Evolutionary conservation across 495 filamentous ascomycete genomes (phyloP), one percentile per base, ranked within the genome.

Genomic region (Talaromyces wortmannii): DNA sequence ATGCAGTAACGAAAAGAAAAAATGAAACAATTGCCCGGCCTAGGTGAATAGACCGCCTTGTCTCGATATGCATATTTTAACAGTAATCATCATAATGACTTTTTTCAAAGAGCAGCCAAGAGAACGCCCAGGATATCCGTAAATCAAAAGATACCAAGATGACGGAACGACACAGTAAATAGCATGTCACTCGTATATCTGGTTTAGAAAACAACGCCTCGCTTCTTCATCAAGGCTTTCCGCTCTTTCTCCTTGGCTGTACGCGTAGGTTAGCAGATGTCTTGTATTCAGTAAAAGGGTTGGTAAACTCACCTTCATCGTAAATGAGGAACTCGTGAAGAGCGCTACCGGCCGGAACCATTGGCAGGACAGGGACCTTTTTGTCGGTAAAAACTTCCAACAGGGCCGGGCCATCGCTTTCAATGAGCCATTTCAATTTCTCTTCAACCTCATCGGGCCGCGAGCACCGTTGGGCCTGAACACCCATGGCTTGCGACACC

Each of bases 331-430:
- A 96, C 72, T 98, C 95, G 65, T 97, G 90, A 59, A 98, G 77
- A 56, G 78, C 95, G 56, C 77, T 83, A 31, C 95, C 94, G 31
- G 80, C 84, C 18, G 92, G 91, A 48, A 98, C 94, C 94, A 97
- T 97, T 16, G 94, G 94, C 51, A 98, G 75, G 13, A 98, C 95
- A 45, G 95, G 92, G n/a, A 97, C 89, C 83, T 97, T 96, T 80
- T 95, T 91, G 64, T 80, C 78, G 48, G 78, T 78, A 52, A 77
- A 67, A 32, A 79, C 77, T 63, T 82, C 79, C 33, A 90, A 74
- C 58, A 94, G 76, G 29, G 88, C 86, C 45, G 89, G 89, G 30
- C 89, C 89, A 32, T 91, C 86, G 29, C 79, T 82, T 53, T 91
- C 82, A 58, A 98, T 85, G 68, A 97, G 79, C 89, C 95, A 96